phyloP scores from a whole-genome alignment of 2,329 filamentous ascomycete species.

The Aspergillus sp. region DNA sequence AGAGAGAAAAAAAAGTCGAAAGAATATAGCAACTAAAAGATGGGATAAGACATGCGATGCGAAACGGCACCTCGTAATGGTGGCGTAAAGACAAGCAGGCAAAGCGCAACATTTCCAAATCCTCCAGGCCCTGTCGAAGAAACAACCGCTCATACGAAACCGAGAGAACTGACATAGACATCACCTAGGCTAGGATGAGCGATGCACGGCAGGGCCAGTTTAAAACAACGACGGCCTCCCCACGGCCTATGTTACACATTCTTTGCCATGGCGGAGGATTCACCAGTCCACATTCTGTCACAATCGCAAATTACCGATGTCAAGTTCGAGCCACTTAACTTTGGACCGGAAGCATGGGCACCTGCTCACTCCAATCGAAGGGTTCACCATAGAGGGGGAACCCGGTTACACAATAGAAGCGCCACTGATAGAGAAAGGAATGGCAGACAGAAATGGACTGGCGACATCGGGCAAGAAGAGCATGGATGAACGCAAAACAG shows the following conservation, averaged over 20 bases:
- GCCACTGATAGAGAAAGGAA: not conserved
- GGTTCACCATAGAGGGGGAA: too few species aligned
- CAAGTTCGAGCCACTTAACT: not conserved
- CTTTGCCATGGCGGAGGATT: not conserved
- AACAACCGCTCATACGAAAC: not conserved
- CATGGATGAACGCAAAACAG: slow-evolving; percentile 9
- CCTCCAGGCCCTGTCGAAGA: slow-evolving; percentile 26
- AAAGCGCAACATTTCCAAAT: slow-evolving; percentile 22
- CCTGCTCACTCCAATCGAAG: too few species aligned
- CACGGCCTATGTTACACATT: not conserved
- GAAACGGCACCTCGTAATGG: not conserved
- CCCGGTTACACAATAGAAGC: too few species aligned
- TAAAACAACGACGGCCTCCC: not conserved
- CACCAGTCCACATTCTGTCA: not conserved
- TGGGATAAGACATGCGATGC: not conserved
- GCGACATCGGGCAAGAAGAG: slow-evolving; percentile 11
- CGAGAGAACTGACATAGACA: too few species aligned
- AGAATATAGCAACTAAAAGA: slow-evolving; percentile 6
- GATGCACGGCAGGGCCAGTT: too few species aligned
- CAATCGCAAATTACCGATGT: too few species aligned
- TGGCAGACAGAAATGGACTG: slow-evolving; percentile 1
- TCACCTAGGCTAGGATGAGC: too few species aligned
- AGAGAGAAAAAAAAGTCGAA: slow-evolving; percentile 2
- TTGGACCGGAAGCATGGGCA: not conserved
- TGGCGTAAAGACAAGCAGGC: too few species aligned